These are phyloP conservation scores for Scheffersomyces insectosa DNA, from an alignment of 1,139 yeast species.

Conservation along the genomic window DNA sequence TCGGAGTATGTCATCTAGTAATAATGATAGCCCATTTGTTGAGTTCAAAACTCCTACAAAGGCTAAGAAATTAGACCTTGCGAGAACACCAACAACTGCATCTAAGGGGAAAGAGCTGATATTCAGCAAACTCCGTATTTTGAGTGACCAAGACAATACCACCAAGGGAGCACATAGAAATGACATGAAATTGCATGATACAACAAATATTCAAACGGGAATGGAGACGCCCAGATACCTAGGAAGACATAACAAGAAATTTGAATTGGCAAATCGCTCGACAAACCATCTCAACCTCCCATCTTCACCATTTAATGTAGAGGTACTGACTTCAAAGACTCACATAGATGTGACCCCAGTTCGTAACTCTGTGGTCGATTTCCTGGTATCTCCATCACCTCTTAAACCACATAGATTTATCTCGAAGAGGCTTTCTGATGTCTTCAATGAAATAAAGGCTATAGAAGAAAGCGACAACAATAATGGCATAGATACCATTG, in stretches of 20 bases:
- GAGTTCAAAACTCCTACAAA: conserved; percentile 39
- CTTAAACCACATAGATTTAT: conserved; percentile 39
- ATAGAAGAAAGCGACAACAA: conserved; percentile 18
- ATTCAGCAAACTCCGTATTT: neutral
- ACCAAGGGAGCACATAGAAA: neutral
- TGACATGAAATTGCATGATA: neutral
- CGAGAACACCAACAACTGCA: conserved; percentile 1
- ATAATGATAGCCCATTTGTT: neutral
- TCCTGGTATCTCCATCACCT: conserved; percentile 50
- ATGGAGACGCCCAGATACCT: conserved; percentile 38
- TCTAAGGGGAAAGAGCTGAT: neutral
- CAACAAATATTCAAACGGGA: neutral
- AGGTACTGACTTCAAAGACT: conserved; percentile 1
- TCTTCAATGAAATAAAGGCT: conserved; percentile 29
- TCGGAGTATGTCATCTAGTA: conserved; percentile 1
- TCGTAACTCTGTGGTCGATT: conserved; percentile 15
- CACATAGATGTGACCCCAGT: conserved; percentile 8
- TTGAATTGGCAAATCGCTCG: conserved; percentile 13
- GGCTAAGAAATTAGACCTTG: conserved; percentile 11
- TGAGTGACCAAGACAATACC: neutral
- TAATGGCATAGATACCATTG: conserved; percentile 9
- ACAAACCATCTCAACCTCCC: neutral
- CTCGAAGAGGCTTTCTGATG: conserved; percentile 31
- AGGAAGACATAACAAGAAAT: conserved; percentile 23
- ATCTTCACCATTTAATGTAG: neutral